Conservation (phyloP, 495 filamentous ascomycete genomes). For the Annulohypoxylon nitens region DNA sequence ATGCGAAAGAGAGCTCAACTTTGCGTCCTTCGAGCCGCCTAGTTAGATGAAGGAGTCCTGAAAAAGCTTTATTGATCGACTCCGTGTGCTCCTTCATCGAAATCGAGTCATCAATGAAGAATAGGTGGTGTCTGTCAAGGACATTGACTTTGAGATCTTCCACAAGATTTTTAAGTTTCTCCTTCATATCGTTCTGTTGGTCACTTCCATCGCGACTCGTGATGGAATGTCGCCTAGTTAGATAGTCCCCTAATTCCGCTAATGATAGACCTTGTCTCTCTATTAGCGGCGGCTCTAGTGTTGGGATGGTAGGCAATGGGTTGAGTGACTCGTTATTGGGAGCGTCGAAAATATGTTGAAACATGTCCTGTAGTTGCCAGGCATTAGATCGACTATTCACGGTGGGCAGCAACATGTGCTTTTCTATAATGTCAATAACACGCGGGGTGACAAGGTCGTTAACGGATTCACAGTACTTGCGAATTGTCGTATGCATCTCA, state of each 20-base stretch:
- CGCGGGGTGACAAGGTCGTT: constrained; percentile 46
- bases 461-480: constrained; percentile 9
- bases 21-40: constrained; percentile 50
- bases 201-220: not conserved
- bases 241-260: not conserved
- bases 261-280: constrained; percentile 4
- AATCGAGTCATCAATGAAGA: constrained; percentile 57
- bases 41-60: constrained; percentile 51
- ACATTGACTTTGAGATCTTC: constrained; percentile 45
- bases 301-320: not conserved
- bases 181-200: not conserved
- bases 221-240: constrained; percentile 5
- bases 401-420: constrained; percentile 40
- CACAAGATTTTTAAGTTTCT: constrained; percentile 32
- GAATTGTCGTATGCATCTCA: constrained; percentile 46
- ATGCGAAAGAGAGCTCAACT: constrained; percentile 56
- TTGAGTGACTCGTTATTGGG: not conserved
- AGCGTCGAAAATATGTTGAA: not conserved
- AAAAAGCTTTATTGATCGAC: constrained; percentile 45
- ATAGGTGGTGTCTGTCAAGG: constrained; percentile 49
- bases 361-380: constrained; percentile 14
- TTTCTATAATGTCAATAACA: constrained; percentile 44
- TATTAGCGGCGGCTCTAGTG: not conserved
- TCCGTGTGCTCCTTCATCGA: constrained; percentile 51
- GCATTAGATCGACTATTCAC: constrained; percentile 27